Evolutionary conservation across 2,329 filamentous ascomycete species (phyloP).

Genomic region (Alternaria brassicicola): DNA sequence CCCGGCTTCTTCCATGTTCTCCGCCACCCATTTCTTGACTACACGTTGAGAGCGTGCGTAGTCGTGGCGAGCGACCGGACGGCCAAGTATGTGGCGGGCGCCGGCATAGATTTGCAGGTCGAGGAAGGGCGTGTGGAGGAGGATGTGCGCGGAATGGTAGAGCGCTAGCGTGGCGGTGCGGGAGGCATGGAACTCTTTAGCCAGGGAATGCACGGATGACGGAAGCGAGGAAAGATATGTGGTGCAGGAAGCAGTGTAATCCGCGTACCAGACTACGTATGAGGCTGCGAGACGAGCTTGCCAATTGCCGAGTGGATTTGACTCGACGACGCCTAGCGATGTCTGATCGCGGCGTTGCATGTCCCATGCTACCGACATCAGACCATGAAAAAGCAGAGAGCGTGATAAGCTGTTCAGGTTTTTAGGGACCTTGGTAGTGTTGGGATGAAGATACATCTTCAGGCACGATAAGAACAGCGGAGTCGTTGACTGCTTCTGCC

Average conservation of each 20-base stretch:
- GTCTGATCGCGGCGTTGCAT: conserved; percentile 68
- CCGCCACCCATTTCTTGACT: conserved; percentile 59
- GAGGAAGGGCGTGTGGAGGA: conserved; percentile 64
- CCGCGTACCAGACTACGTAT: conserved; percentile 64
- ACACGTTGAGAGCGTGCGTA: conserved; percentile 58
- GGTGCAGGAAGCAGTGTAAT: conserved; percentile 61
- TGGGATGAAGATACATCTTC: conserved; percentile 62
- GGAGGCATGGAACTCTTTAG: conserved; percentile 55
- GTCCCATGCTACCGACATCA: conserved; percentile 69
- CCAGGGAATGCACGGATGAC: conserved; percentile 40
- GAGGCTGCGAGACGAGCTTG: conserved; percentile 58
- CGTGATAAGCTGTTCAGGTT: conserved; percentile 61
- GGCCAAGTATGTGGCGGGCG: conserved; percentile 63
- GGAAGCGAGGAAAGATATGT: conserved; percentile 34
- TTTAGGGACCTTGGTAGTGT: conserved; percentile 34
- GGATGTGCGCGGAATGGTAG: conserved; percentile 64
- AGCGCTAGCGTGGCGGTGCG: conserved; percentile 60
- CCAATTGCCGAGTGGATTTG: conserved; percentile 56
- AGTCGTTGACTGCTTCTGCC: conserved; percentile 45
- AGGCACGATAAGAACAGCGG: conserved; percentile 59
- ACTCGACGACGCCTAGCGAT: conserved; percentile 53
- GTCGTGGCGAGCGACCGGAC: conserved; percentile 58
- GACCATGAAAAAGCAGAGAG: conserved; percentile 62
- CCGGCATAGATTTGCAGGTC: conserved; percentile 69
- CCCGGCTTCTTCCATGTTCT: conserved; percentile 45